These are phyloP conservation scores for Byssoonygena ceratinophila DNA, from an alignment of 2,329 filamentous ascomycete genomes.

Conservation along the genomic window DNA sequence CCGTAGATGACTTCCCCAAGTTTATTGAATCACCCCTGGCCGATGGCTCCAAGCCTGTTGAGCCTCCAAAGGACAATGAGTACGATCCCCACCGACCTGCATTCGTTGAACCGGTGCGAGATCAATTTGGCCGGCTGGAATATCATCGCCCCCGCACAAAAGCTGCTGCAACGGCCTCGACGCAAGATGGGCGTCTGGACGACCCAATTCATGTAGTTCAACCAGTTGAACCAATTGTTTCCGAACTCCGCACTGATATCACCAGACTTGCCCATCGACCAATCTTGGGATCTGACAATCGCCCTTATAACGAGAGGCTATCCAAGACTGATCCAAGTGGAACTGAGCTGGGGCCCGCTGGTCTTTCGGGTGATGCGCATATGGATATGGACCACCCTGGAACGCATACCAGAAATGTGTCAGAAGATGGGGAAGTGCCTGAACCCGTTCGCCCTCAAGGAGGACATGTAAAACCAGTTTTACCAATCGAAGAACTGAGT, in stretches of 20 bases:
- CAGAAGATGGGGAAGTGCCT: constrained; percentile 31
- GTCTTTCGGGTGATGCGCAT: not conserved
- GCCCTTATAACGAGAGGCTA: not conserved
- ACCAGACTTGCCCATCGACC: not conserved
- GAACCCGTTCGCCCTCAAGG: constrained; percentile 15
- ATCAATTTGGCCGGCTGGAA: constrained; percentile 14
- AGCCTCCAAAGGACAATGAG: constrained; percentile 37
- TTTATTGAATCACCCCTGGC: constrained; percentile 17
- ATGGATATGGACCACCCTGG: not conserved
- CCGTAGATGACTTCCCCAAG: constrained; percentile 18
- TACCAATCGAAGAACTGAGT: constrained; percentile 23
- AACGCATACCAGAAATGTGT: constrained; percentile 21
- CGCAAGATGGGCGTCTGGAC: not conserved
- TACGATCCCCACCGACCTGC: constrained; percentile 39
- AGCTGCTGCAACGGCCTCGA: not conserved
- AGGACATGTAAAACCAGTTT: constrained; percentile 1
- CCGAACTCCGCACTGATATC: not conserved
- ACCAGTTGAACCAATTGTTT: not conserved
- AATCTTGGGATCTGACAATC: not conserved
- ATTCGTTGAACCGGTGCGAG: constrained; percentile 19
- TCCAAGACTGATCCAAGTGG: not conserved
- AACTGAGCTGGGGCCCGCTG: not conserved
- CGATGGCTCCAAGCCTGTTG: constrained; percentile 18
- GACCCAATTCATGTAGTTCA: not conserved
- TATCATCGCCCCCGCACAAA: not conserved